Evolutionary conservation across 352 stramenopile genomes (phyloP).

Genomic region (Phytophthora ramorum): DNA sequence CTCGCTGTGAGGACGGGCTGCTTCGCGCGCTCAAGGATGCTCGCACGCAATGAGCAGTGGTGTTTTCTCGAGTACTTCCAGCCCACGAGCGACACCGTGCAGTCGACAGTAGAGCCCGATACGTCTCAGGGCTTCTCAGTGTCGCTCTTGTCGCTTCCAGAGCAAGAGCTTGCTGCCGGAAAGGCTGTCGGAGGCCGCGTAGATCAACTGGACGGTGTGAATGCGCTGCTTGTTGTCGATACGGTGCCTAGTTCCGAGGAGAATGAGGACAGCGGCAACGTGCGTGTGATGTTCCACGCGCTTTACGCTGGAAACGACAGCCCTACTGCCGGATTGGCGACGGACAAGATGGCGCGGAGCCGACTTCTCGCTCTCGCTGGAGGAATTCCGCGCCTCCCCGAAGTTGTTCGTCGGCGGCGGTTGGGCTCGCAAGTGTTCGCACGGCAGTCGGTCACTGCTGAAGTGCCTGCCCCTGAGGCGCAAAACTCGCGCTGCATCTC

Average conservation of each 20-base stretch:
- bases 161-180: conserved; percentile 39
- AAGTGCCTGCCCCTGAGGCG: conserved; percentile 1
- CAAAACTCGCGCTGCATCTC: conserved; percentile 54
- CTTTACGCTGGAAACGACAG: conserved; percentile 9
- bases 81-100: conserved; percentile 9
- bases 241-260: conserved; percentile 22
- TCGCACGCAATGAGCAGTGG: conserved; percentile 55
- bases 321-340: conserved; percentile 6
- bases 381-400: conserved; percentile 37
- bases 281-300: conserved; percentile 46
- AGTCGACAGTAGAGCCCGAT: conserved; percentile 8
- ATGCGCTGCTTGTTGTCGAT: conserved; percentile 43
- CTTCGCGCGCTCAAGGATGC: conserved; percentile 44
- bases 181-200: conserved; percentile 43
- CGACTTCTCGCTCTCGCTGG: conserved; percentile 38
- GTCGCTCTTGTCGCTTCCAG: conserved; percentile 31
- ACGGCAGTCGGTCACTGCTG: conserved; percentile 6
- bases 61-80: conserved; percentile 59
- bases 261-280: conserved; percentile 3
- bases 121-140: conserved; percentile 40
- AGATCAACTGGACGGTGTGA: conserved; percentile 49
- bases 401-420: conserved; percentile 42
- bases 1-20: conserved; percentile 50
- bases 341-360: conserved; percentile 33
- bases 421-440: conserved; percentile 48